Conservation (phyloP, 345 rosid species). For the Lepidium africanum region DNA sequence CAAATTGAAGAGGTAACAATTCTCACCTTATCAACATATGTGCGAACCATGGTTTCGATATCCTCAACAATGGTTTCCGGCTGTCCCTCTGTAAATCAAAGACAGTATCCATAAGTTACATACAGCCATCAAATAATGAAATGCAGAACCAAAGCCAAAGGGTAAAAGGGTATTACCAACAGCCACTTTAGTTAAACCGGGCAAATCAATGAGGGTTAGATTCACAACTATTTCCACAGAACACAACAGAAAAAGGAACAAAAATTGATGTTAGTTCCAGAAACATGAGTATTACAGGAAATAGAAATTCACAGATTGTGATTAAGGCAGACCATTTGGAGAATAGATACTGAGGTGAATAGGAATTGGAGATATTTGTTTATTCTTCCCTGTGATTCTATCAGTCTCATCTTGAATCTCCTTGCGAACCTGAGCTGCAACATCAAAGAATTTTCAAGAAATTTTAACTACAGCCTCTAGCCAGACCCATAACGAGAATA, state of each 20-base stretch:
- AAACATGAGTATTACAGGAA: background rate
- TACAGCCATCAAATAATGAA: background rate
- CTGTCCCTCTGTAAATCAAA: slow-evolving; percentile 72
- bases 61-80: slow-evolving; percentile 80
- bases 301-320: background rate
- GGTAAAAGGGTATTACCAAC: slow-evolving; percentile 47
- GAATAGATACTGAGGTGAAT: slow-evolving; percentile 94
- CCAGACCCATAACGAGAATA: background rate
- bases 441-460: background rate
- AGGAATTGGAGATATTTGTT: slow-evolving; percentile 91
- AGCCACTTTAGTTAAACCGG: slow-evolving; percentile 95
- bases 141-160: background rate
- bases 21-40: slow-evolving; percentile 86
- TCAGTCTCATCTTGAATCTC: slow-evolving; percentile 97
- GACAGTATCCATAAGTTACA: background rate
- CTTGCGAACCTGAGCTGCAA: slow-evolving; percentile 65
- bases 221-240: slow-evolving; percentile 67
- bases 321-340: slow-evolving; percentile 47
- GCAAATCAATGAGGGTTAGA: slow-evolving; percentile 85
- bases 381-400: slow-evolving; percentile 70
- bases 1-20: background rate
- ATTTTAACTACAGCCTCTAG: background rate
- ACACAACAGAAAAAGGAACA: background rate
- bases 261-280: background rate
- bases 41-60: slow-evolving; percentile 85